Evolutionary conservation across 192 early-diverging fungal genomes (phyloP).

Genomic region (Coemansia sp.): DNA sequence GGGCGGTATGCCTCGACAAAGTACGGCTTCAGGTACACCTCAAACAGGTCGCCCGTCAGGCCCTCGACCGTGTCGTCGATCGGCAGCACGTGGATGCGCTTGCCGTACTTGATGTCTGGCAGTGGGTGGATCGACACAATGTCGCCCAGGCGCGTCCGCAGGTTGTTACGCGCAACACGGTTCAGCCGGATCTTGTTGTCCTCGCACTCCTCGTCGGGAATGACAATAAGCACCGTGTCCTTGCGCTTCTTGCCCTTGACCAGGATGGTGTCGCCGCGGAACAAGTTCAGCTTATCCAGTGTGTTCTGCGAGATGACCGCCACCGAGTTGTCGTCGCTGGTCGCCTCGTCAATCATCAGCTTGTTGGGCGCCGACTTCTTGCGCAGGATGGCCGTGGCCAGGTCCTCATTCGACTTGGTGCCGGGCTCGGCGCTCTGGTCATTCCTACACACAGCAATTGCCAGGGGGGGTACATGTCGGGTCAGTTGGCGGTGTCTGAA

Average conservation of each 20-base stretch:
- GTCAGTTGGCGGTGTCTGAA: no score
- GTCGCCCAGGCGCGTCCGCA: slow-evolving; percentile 93
- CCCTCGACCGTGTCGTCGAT: slow-evolving; percentile 99
- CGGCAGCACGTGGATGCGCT: slow-evolving; percentile 92
- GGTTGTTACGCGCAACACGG: slow-evolving; percentile 92
- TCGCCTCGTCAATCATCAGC: slow-evolving; percentile 95
- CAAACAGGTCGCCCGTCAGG: slow-evolving; percentile 94
- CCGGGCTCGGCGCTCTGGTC: slow-evolving; percentile 31
- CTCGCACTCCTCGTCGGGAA: slow-evolving; percentile 88
- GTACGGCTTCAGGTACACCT: slow-evolving; percentile 97
- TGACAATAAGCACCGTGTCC: slow-evolving; percentile 93
- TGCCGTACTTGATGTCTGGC: slow-evolving; percentile 95
- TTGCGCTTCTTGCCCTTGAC: slow-evolving; percentile 97
- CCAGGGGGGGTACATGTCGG: no score
- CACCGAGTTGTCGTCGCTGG: slow-evolving; percentile 97
- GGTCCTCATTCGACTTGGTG: slow-evolving; percentile 57
- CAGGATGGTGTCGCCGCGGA: slow-evolving; percentile 93
- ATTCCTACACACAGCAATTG: slow-evolving; percentile 31
- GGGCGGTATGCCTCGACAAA: slow-evolving; percentile 97
- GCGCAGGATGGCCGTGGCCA: slow-evolving; percentile 91
- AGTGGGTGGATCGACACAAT: slow-evolving; percentile 87
- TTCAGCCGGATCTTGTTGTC: slow-evolving; percentile 91
- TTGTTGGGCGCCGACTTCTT: slow-evolving; percentile 97
- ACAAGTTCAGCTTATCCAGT: slow-evolving; percentile 87
- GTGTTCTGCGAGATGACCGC: slow-evolving; percentile 82